Percentiles rank a stretch among this genome's conserved stretches.
phyloP scores from a whole-genome alignment of 306 rosid genomes.

The Ormosia semicastrata region DNA sequence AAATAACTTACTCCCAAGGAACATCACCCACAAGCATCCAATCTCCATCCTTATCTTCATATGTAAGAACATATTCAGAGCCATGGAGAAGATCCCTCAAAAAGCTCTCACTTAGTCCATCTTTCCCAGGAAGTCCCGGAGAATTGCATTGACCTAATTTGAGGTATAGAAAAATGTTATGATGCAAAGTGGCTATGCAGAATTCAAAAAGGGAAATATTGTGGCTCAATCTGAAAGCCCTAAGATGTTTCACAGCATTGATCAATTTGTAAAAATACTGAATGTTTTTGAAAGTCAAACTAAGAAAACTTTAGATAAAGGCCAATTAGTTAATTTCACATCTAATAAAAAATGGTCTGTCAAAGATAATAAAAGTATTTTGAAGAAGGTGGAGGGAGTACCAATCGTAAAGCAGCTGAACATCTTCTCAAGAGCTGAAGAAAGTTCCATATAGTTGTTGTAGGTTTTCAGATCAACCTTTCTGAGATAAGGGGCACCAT shows the following conservation, averaged over 20 bases:
- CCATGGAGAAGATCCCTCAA: conserved; percentile 84
- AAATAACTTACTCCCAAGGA: conserved; percentile 85
- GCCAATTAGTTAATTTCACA: neutral
- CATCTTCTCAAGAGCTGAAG: conserved; percentile 93
- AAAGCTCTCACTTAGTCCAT: conserved; percentile 73
- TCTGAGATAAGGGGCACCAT: conserved; percentile 96
- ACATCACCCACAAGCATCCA: conserved; percentile 99
- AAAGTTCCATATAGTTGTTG: conserved; percentile 71
- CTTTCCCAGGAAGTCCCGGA: conserved; percentile 63
- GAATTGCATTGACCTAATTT: conserved; percentile 77
- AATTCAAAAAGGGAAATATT: neutral
- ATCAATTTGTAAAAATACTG: neutral
- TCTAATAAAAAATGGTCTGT: neutral
- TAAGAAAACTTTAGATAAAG: neutral
- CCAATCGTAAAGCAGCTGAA: conserved; percentile 92
- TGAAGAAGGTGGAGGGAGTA: conserved; percentile 28
- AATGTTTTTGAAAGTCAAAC: neutral
- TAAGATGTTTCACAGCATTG: neutral
- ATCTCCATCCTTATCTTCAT: conserved; percentile 93
- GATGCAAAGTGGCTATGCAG: conserved; percentile 1
- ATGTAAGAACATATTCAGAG: conserved; percentile 86
- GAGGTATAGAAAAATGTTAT: conserved; percentile 21
- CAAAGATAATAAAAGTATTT: neutral
- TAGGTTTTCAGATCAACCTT: conserved; percentile 82
- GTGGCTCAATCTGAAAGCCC: neutral